A percentile compares a stretch with the other conserved stretches of the same genome.
These are phyloP conservation scores for Trypanosoma conorhini DNA, from an alignment of 208 protist genomes.

Conservation along the genomic window DNA sequence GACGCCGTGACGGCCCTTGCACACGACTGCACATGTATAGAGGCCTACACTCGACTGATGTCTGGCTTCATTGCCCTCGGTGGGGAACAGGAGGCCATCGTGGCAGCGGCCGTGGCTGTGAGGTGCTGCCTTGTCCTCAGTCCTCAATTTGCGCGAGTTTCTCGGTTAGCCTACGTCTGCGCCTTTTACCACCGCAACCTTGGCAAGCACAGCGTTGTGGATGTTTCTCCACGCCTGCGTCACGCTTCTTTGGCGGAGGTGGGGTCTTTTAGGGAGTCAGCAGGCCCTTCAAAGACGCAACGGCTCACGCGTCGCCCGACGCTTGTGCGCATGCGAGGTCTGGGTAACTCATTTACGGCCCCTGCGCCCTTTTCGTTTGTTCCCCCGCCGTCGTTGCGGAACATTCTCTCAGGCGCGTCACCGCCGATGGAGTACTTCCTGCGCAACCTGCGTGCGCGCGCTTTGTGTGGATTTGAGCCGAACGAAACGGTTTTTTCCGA, in stretches of 20 bases:
- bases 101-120: slow-evolving; percentile 5
- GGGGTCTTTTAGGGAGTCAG: not conserved
- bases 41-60: slow-evolving; percentile 24
- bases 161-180: not conserved
- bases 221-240: slow-evolving; percentile 18
- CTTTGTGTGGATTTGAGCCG: not conserved
- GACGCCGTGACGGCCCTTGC: slow-evolving; percentile 21
- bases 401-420: slow-evolving; percentile 11
- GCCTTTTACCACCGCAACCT: slow-evolving; percentile 11
- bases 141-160: slow-evolving; percentile 29
- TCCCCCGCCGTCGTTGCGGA: not conserved
- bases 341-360: slow-evolving; percentile 7
- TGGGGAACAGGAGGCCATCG: slow-evolving; percentile 16
- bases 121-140: slow-evolving; percentile 12
- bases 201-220: not conserved
- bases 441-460: slow-evolving; percentile 12
- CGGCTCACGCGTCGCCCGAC: not conserved
- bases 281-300: not conserved
- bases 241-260: not conserved
- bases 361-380: slow-evolving; percentile 1
- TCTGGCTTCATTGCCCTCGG: slow-evolving; percentile 25
- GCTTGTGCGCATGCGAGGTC: slow-evolving; percentile 5
- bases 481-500: slow-evolving; percentile 20
- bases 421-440: slow-evolving; percentile 26
- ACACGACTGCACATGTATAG: slow-evolving; percentile 22